These are phyloP conservation scores for Linanthus parryae DNA, from an alignment of 148 eudicot genomes.

Conservation along the genomic window DNA sequence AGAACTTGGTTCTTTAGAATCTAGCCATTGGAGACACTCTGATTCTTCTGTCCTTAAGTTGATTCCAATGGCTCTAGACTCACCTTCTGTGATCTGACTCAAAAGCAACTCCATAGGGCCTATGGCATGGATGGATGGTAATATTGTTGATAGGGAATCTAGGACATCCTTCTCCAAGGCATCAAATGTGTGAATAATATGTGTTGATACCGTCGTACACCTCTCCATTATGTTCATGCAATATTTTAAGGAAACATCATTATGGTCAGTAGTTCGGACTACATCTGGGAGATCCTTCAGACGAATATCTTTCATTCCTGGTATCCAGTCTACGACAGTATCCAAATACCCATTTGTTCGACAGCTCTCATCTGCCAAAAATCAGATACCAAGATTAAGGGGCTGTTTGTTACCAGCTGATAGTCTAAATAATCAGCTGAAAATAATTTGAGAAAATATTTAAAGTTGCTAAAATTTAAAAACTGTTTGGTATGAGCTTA, in stretches of 20 bases:
- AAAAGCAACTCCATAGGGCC: slow-evolving; percentile 30
- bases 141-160: not conserved
- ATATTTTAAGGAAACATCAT: too few relatives aligned
- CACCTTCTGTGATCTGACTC: not conserved
- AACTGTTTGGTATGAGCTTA: too few relatives aligned
- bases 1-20: slow-evolving; percentile 25
- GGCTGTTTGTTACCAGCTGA: too few relatives aligned
- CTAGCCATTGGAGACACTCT: slow-evolving; percentile 30
- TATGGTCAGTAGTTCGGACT: slow-evolving; percentile 18
- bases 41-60: slow-evolving; percentile 18
- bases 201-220: not conserved
- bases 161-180: not conserved
- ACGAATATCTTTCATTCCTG: slow-evolving; percentile 18
- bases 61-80: not conserved
- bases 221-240: slow-evolving; percentile 1
- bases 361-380: too few relatives aligned
- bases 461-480: too few relatives aligned
- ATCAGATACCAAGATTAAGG: too few relatives aligned
- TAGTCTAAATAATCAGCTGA: too few relatives aligned
- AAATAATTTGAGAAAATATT: too few relatives aligned
- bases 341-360: too few relatives aligned
- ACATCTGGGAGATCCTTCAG: slow-evolving; percentile 29
- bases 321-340: slow-evolving; percentile 25
- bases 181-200: slow-evolving; percentile 1
- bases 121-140: slow-evolving; percentile 6